phyloP scores from a whole-genome alignment of 352 stramenopile species.

The Hyphochytrium catenoides region DNA sequence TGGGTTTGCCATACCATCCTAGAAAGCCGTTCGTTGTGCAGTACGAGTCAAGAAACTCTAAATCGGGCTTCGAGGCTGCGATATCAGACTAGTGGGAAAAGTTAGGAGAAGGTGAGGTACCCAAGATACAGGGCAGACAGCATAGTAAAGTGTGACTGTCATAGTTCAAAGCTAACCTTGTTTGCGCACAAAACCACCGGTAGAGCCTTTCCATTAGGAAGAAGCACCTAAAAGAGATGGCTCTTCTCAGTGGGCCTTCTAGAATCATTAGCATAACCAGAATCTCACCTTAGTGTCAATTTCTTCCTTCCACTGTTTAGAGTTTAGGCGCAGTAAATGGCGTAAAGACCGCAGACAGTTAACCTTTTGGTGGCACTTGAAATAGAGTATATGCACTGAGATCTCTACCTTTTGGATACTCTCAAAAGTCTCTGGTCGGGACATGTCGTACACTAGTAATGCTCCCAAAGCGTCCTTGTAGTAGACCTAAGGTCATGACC shows the following conservation, averaged over 20 bases:
- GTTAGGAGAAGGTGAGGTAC: too few relatives aligned
- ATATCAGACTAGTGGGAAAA: too few relatives aligned
- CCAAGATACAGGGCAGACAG: too few relatives aligned
- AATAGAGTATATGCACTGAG: slow-evolving; percentile 1
- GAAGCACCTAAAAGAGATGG: slow-evolving; percentile 25
- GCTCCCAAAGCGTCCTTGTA: slow-evolving; percentile 75
- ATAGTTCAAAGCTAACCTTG: slow-evolving; percentile 27
- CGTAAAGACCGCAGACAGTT: slow-evolving; percentile 1
- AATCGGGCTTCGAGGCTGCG: too few relatives aligned
- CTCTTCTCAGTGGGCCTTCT: too few relatives aligned
- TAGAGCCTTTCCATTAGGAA: slow-evolving; percentile 67
- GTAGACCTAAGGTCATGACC: slow-evolving; percentile 24
- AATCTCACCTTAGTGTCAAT: slow-evolving; percentile 60
- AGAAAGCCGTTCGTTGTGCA: slow-evolving; percentile 68
- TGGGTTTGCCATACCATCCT: too few relatives aligned
- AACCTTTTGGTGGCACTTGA: slow-evolving; percentile 1
- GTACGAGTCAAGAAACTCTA: slow-evolving; percentile 51
- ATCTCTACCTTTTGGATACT: slow-evolving; percentile 42
- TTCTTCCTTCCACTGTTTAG: slow-evolving; percentile 67
- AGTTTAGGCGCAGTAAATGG: too few relatives aligned
- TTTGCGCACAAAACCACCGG: slow-evolving; percentile 76
- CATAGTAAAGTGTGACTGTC: too few relatives aligned
- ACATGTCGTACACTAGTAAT: slow-evolving; percentile 76
- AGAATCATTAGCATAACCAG: too few relatives aligned
- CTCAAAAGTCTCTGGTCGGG: slow-evolving; percentile 66